These are phyloP conservation scores for Centrapalus pauciflorus DNA, from an alignment of 129 eudicot genomes.

Conservation along the genomic window DNA sequence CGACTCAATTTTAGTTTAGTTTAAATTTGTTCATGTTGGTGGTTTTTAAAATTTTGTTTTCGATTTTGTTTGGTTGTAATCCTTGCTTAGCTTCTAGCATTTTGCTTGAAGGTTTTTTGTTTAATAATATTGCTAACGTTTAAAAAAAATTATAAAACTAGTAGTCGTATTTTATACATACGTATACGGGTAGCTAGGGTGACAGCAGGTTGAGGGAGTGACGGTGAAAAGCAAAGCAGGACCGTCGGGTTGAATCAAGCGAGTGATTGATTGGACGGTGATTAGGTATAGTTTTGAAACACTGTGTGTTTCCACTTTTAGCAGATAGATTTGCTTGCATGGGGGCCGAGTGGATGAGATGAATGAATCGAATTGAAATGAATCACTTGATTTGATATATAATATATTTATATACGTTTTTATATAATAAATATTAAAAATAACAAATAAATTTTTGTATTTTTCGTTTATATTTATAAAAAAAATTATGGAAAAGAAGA, in stretches of 20 bases:
- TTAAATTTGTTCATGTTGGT: too few relatives aligned
- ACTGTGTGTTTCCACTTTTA: constrained; percentile 28
- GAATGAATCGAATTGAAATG: too few relatives aligned
- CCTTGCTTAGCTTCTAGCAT: too few relatives aligned
- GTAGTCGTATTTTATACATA: too few relatives aligned
- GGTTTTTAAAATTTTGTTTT: too few relatives aligned
- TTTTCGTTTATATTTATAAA: not conserved
- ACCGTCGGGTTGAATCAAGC: constrained; percentile 31
- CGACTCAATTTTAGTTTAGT: too few relatives aligned
- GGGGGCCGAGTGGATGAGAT: constrained; percentile 7
- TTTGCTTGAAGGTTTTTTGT: too few relatives aligned
- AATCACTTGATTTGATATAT: not conserved
- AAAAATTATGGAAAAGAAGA: constrained; percentile 6
- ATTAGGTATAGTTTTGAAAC: constrained; percentile 22
- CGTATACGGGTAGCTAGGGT: constrained; percentile 14
- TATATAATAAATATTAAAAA: not conserved
- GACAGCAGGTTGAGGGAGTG: constrained; percentile 18
- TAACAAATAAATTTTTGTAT: not conserved
- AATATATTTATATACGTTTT: too few relatives aligned
- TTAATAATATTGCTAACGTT: not conserved
- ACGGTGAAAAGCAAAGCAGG: constrained; percentile 25
- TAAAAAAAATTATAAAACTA: too few relatives aligned
- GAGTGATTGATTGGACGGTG: constrained; percentile 34
- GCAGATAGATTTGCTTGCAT: constrained; percentile 24
- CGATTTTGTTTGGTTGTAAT: too few relatives aligned